Base-by-base conservation (phyloP, 225 moss, liverwort and hornwort species). In the Neckera pumila region DNA sequence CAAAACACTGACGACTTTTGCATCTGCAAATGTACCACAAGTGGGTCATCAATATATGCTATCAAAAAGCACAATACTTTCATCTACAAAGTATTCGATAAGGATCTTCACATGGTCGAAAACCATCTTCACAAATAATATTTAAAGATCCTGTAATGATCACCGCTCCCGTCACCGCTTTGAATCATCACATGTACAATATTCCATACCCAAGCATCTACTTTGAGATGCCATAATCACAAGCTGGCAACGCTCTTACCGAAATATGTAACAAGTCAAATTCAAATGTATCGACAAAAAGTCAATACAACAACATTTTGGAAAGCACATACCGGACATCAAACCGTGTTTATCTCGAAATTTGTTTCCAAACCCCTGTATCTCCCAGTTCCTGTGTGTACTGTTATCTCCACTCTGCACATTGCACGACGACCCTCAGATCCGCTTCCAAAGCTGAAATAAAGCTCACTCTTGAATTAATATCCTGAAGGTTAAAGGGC, bases 1-100 rank as follows among this genome's bases (percentile, higher is more conserved):
- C 89, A 99, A 86, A 56, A 99, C 95, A 88, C 95, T 97, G 4
- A 99, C 82, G 80, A 99, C 90, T 79, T 92, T 95, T 71, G 94
- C 85, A 72, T 88, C 97, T 99, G 94, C 88, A 88, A 80, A 66
- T 73, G 86, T 84, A 59, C 65, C 84, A 91, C 85, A 64, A 87
- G 54, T 34, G 62, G 76, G 51, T 53, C 53, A 86, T 84, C 20
- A 67, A 59, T 34, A 80, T 62, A 54, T 34, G 64, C 86, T 71
- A 86, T 65, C 83, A 83, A 58, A 64, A 86, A 75, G 65, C 66
- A 65, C 25, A 88, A 65, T 21, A 14, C 36, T 11, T 40, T 82
- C 78, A 57, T 28, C 64, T 84, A 84, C 10, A 71, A 83, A 40
- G 43, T 47, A 42, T 80, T 83, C 56, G 14, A 73, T 20, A 61